Evolutionary conservation across 73 alveolate genomes (phyloP), one percentile per base, ranked within the genome.

Genomic region (Paramecium bursaria): DNA sequence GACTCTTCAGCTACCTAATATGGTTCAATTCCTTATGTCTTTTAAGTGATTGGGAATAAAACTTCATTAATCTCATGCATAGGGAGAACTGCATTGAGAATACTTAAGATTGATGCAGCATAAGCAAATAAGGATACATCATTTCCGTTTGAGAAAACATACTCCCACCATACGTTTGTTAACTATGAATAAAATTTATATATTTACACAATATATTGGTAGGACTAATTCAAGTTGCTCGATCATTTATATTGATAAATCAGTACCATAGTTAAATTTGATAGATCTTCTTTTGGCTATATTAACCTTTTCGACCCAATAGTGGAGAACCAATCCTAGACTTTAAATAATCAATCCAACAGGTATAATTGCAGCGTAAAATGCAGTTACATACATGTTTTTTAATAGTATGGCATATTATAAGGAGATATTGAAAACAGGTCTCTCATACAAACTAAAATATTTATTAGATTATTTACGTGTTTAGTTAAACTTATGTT

Each of bases 371-470:
- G 89, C 48, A 0, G 89, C 75, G 48, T 79, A 79, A 48, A 79
- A 79, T 23, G 89, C 89, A 39, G 54, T 82, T 13, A 79, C 61
- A 39, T 53, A 79, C 89, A 79, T 79, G 26, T 61, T 79, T 42
- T 54, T 79, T 11, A 79, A 54, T 39, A 53, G 35, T 13, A 50
- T 35, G 13, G 89, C 89, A 54, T 79, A 79, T 13, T 67, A 31
- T 26, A 30, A 30, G 11, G 89, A 79, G 3, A 79, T 79, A 54
- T 79, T 57, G 42, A 53, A 79, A 3, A 25, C 15, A 4, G 89
- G 89, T 53, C 77, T 50, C 26, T 79, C 89, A 49, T 54, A 79
- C 14, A 79, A 79, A 17, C 89, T 79, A 74, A 10, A n/a, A 74
- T 13, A 30, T 6, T 29, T 15, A 49, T 22, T 1, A 23, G 54